Percentiles rank a stretch among this genome's conserved stretches.
Evolutionary conservation across 768 basidiomycete species (phyloP).

Genomic region (Auricularia cornea): DNA sequence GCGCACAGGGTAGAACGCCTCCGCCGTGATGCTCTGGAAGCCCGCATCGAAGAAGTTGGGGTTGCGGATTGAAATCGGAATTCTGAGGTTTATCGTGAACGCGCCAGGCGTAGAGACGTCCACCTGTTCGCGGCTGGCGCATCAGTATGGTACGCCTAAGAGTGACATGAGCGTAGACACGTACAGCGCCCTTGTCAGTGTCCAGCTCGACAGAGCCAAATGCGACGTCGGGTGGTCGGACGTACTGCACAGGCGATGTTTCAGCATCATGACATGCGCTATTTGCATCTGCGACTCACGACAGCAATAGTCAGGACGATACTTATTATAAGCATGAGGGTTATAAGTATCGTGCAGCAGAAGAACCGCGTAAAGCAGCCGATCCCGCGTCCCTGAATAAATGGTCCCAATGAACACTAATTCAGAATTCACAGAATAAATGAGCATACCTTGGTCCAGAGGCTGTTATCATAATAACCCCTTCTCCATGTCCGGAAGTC

Average conservation of each 20-base stretch:
- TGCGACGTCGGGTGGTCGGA: slow-evolving; percentile 5
- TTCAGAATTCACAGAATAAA: neutral
- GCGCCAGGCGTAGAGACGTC: neutral
- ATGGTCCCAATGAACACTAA: neutral
- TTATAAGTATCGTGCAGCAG: slow-evolving; percentile 1
- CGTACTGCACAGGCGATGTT: neutral
- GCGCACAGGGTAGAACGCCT: neutral
- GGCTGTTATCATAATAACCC: neutral
- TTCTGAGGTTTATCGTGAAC: slow-evolving; percentile 1
- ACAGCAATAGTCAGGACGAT: slow-evolving; percentile 3
- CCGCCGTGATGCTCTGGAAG: slow-evolving; percentile 2
- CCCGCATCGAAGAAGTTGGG: slow-evolving; percentile 7
- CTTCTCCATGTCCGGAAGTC: neutral
- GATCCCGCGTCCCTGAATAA: slow-evolving; percentile 3
- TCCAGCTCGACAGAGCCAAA: neutral
- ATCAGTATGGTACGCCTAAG: too few relatives aligned
- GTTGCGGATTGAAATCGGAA: slow-evolving; percentile 2
- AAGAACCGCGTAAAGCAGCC: slow-evolving; percentile 3
- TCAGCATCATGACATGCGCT: neutral
- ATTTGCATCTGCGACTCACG: neutral
- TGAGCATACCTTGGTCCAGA: neutral
- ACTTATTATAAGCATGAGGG: slow-evolving; percentile 1
- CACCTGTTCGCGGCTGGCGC: neutral
- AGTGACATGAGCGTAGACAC: neutral
- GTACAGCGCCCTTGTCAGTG: neutral